Conservation (phyloP, 257 asterid species). For the Verbena officinalis region DNA sequence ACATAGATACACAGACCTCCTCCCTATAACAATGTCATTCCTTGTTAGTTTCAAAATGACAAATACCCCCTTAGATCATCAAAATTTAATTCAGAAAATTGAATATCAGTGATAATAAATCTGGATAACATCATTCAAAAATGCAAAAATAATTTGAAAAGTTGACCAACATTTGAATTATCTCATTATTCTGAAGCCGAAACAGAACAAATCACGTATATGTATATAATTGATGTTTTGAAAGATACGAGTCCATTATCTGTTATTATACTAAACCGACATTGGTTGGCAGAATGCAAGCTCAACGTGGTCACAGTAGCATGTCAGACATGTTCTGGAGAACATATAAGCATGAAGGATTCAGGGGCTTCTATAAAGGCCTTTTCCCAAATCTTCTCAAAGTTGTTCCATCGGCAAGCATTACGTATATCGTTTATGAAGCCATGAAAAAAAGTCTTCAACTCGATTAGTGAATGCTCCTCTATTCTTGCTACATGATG, state of each 20-base stretch:
- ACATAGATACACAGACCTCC: too few relatives aligned
- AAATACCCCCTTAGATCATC: too few relatives aligned
- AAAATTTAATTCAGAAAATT: too few relatives aligned
- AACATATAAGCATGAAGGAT: constrained; percentile 72
- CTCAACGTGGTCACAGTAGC: constrained; percentile 58
- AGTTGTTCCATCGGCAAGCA: constrained; percentile 96
- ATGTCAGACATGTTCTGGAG: constrained; percentile 78
- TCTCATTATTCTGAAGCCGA: too few relatives aligned
- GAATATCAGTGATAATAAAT: too few relatives aligned
- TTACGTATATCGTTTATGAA: constrained; percentile 91
- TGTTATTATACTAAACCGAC: constrained; percentile 24
- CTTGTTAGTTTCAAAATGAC: too few relatives aligned
- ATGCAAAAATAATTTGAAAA: too few relatives aligned
- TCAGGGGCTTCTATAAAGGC: constrained; percentile 90
- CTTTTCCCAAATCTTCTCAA: constrained; percentile 93
- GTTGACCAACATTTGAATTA: too few relatives aligned
- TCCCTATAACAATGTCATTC: too few relatives aligned
- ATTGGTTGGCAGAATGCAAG: constrained; percentile 84
- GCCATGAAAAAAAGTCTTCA: constrained; percentile 85
- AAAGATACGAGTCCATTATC: background rate
- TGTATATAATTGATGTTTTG: background rate
- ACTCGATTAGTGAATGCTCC: constrained; percentile 54
- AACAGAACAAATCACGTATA: too few relatives aligned
- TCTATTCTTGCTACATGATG: constrained; percentile 23
- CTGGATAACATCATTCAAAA: too few relatives aligned